Percentiles rank a stretch among this genome's conserved stretches.
Evolutionary conservation across 2,329 filamentous ascomycete genomes (phyloP).

Genomic region (Fusarium nanum): DNA sequence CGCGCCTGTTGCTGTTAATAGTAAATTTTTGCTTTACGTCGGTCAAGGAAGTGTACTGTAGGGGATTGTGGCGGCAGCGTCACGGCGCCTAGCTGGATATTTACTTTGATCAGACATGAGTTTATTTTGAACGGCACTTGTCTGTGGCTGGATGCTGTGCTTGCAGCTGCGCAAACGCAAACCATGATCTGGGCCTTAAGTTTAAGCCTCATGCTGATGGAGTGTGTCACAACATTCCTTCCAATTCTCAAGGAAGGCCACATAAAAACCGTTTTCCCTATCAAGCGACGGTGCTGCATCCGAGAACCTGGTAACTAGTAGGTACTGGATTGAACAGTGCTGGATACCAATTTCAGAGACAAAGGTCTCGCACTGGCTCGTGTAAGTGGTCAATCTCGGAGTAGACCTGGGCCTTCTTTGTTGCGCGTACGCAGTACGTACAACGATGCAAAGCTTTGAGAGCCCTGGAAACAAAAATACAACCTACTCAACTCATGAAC

Average conservation of each 20-base stretch:
- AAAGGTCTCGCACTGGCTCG: slow-evolving; percentile 5
- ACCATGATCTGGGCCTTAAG: slow-evolving; percentile 21
- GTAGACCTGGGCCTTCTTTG: background rate
- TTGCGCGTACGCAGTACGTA: background rate
- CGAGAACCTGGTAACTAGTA: slow-evolving; percentile 12
- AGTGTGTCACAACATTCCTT: slow-evolving; percentile 29
- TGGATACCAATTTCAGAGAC: slow-evolving; percentile 4
- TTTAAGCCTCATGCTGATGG: slow-evolving; percentile 27
- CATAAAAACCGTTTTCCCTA: slow-evolving; percentile 19
- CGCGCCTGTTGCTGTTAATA: slow-evolving; percentile 6
- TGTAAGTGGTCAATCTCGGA: slow-evolving; percentile 5
- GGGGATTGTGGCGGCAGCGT: slow-evolving; percentile 11
- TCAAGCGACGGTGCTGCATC: slow-evolving; percentile 2
- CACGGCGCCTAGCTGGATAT: slow-evolving; percentile 6
- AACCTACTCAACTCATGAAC: slow-evolving; percentile 13
- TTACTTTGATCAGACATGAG: slow-evolving; percentile 2
- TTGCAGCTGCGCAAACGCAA: slow-evolving; percentile 4
- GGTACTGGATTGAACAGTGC: background rate
- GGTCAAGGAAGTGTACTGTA: background rate
- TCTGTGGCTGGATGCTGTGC: slow-evolving; percentile 4
- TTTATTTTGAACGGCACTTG: slow-evolving; percentile 16
- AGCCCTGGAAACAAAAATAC: slow-evolving; percentile 15
- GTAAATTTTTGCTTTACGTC: background rate
- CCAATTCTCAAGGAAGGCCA: slow-evolving; percentile 9
- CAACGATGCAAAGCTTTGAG: background rate